Evolutionary conservation across 495 filamentous ascomycete genomes (phyloP).

Genomic region (Durotheca rogersii): DNA sequence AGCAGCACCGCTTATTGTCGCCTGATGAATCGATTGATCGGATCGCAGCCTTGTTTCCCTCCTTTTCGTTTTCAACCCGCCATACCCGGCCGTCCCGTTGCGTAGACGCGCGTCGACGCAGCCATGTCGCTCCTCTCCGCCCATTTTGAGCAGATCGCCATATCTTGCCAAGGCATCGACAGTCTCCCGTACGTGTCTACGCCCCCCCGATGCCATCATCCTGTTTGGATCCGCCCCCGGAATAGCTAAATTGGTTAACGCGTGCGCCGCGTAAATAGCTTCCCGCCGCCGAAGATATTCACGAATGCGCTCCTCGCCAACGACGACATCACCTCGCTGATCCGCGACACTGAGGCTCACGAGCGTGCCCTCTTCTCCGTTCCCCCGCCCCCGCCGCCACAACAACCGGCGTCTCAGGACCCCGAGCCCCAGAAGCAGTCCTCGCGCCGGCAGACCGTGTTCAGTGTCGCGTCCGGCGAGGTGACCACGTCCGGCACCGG

Average conservation of each 20-base stretch:
- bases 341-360: slow-evolving; percentile 93
- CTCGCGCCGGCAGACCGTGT: slow-evolving; percentile 53
- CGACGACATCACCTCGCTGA: slow-evolving; percentile 89
- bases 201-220: neutral
- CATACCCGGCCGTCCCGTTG: neutral
- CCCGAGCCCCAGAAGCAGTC: slow-evolving; percentile 36
- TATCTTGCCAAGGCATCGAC: slow-evolving; percentile 79
- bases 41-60: too few species aligned
- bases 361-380: slow-evolving; percentile 94
- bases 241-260: slow-evolving; percentile 10
- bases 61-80: too few species aligned
- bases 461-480: slow-evolving; percentile 56
- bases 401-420: slow-evolving; percentile 37
- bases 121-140: slow-evolving; percentile 73
- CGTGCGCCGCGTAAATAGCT: slow-evolving; percentile 54
- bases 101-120: slow-evolving; percentile 7
- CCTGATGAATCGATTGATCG: too few species aligned
- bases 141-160: slow-evolving; percentile 87
- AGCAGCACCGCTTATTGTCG: too few species aligned
- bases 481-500: slow-evolving; percentile 51
- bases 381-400: slow-evolving; percentile 64
- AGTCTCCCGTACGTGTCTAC: slow-evolving; percentile 68
- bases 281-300: slow-evolving; percentile 90
- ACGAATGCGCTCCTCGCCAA: slow-evolving; percentile 86
- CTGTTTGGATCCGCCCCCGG: neutral